These are phyloP conservation scores for Elsinoe fawcettii DNA, from an alignment of 2,329 filamentous ascomycete species.

Conservation along the genomic window DNA sequence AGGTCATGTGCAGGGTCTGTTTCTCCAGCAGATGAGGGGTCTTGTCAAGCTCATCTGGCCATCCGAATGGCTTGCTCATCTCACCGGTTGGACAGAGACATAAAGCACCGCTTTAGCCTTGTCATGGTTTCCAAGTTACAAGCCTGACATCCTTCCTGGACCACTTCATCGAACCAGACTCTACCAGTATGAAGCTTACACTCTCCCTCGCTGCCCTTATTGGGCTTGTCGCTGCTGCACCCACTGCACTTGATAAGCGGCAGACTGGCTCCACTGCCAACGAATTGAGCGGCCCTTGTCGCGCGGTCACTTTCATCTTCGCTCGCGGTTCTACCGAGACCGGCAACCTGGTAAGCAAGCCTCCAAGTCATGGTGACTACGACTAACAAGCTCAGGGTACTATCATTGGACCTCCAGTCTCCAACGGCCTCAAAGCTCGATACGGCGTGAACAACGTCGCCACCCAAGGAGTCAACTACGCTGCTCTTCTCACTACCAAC, in stretches of 20 bases:
- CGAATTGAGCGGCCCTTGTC: constrained; percentile 27
- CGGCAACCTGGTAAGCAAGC: neutral
- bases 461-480: constrained; percentile 20
- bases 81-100: neutral
- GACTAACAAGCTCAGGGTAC: constrained; percentile 37
- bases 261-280: constrained; percentile 2
- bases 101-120: too few relatives aligned
- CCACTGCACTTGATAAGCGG: constrained; percentile 4
- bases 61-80: neutral
- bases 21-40: neutral
- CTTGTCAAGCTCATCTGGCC: neutral
- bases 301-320: constrained; percentile 46
- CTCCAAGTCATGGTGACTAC: constrained; percentile 30
- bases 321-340: constrained; percentile 44
- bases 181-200: constrained; percentile 9
- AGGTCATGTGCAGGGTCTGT: neutral
- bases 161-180: neutral
- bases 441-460: constrained; percentile 18
- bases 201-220: constrained; percentile 3
- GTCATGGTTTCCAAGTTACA: too few relatives aligned
- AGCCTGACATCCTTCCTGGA: neutral
- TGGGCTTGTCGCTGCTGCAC: constrained; percentile 3
- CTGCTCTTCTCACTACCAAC: constrained; percentile 16
- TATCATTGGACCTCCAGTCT: constrained; percentile 18
- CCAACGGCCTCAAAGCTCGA: constrained; percentile 17